A percentile compares a stretch with the other conserved stretches of the same genome.
phyloP scores from a whole-genome alignment of 257 asterid species.

The Leptodermis oblonga region DNA sequence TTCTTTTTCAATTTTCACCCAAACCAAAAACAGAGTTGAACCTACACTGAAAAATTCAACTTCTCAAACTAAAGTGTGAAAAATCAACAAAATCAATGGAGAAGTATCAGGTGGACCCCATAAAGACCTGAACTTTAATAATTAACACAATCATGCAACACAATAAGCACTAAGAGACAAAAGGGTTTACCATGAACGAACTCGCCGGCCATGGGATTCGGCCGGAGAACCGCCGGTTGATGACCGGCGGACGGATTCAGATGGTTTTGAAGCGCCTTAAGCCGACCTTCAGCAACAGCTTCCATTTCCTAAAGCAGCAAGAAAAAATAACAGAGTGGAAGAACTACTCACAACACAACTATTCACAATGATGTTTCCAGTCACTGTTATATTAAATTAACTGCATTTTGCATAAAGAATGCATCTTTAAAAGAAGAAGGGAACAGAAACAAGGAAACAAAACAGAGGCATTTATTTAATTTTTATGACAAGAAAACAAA shows the following conservation, averaged over 20 bases:
- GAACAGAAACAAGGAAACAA: not conserved
- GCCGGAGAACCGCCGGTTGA: constrained; percentile 28
- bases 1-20: not conserved
- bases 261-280: constrained; percentile 35
- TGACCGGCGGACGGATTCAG: constrained; percentile 26
- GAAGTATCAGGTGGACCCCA: not conserved
- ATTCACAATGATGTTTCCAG: not conserved
- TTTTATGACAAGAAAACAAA: not conserved
- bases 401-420: not conserved
- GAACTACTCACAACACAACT: not conserved
- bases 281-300: constrained; percentile 39
- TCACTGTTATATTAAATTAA: not conserved
- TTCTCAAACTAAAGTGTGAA: not conserved
- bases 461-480: not conserved
- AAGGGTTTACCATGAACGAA: constrained; percentile 28
- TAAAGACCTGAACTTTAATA: not conserved
- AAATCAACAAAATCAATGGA: not conserved
- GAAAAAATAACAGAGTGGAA: not conserved
- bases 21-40: not conserved
- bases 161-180: not conserved
- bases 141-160: not conserved
- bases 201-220: constrained; percentile 34
- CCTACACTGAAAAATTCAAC: not conserved
- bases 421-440: too few relatives aligned
- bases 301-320: constrained; percentile 14